phyloP scores from a whole-genome alignment of 345 rosid species.

The Erysimum cheiranthoides region DNA sequence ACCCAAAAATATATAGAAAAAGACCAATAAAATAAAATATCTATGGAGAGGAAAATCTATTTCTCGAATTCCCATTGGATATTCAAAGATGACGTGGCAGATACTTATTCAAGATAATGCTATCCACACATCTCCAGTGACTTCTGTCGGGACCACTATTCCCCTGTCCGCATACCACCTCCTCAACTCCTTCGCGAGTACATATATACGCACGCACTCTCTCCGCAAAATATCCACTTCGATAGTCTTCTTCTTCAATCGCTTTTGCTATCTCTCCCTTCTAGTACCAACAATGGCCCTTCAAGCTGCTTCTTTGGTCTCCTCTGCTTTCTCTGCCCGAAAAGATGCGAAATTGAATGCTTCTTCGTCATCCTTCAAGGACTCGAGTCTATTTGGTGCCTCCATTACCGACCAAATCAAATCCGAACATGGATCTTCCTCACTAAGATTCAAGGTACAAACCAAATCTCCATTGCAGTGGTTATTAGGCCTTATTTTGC shows the following conservation, averaged over 20 bases:
- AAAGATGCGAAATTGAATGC: constrained; percentile 69
- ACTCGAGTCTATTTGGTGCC: constrained; percentile 78
- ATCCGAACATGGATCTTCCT: constrained; percentile 60
- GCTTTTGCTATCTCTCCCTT: not conserved
- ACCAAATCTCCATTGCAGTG: not conserved
- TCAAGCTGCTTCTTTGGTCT: constrained; percentile 72
- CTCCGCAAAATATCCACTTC: constrained; percentile 23
- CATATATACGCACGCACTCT: constrained; percentile 34
- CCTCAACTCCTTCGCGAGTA: constrained; percentile 42
- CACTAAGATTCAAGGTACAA: constrained; percentile 68
- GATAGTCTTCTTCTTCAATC: constrained; percentile 14
- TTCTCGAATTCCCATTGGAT: constrained; percentile 61
- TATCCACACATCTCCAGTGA: constrained; percentile 59
- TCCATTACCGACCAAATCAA: constrained; percentile 69
- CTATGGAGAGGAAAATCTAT: constrained; percentile 62
- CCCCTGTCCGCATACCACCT: constrained; percentile 28
- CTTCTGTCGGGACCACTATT: constrained; percentile 38
- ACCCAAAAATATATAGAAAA: not conserved
- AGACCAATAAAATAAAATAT: constrained; percentile 38
- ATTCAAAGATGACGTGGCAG: constrained; percentile 56
- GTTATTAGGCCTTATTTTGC: not conserved
- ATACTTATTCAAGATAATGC: constrained; percentile 57
- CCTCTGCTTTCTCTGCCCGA: constrained; percentile 64
- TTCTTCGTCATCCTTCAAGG: constrained; percentile 64
- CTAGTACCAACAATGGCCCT: constrained; percentile 62